A percentile compares a stretch with the other conserved stretches of the same genome.
Evolutionary conservation across 1,139 yeast genomes (phyloP).

Genomic region (Debaryomyces psychrophilus): DNA sequence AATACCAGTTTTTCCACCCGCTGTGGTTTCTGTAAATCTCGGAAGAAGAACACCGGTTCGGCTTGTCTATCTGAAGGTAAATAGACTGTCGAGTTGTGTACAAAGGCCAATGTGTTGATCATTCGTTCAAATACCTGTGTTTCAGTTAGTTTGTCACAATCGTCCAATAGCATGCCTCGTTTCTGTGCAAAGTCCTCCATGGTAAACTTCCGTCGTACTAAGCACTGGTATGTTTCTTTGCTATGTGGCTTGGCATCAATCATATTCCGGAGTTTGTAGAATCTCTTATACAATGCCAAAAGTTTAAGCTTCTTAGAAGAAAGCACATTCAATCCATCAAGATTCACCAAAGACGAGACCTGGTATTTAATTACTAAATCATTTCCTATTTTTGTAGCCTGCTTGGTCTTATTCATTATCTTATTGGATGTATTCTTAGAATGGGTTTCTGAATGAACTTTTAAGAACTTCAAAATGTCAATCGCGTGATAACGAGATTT

Average conservation of each 20-base stretch:
- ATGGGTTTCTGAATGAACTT: not conserved
- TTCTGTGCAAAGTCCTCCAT: conserved; percentile 25
- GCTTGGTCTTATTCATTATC: conserved; percentile 10
- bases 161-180: conserved; percentile 19
- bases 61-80: conserved; percentile 13
- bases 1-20: conserved; percentile 33
- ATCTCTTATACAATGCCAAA: conserved; percentile 32
- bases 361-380: conserved; percentile 11
- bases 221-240: conserved; percentile 21
- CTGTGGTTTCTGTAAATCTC: conserved; percentile 25
- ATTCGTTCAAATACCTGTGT: conserved; percentile 28
- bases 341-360: conserved; percentile 13
- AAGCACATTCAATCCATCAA: conserved; percentile 14
- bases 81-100: conserved; percentile 41
- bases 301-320: conserved; percentile 19
- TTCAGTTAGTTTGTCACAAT: conserved; percentile 12
- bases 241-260: conserved; percentile 22
- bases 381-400: conserved; percentile 8
- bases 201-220: conserved; percentile 31
- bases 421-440: not conserved
- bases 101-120: conserved; percentile 40
- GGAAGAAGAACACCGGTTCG: conserved; percentile 23
- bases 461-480: not conserved
- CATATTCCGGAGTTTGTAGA: conserved; percentile 35
- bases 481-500: conserved; percentile 5